phyloP scores from a whole-genome alignment of 2,329 filamentous ascomycete species.

The Arachnomyces sp. region DNA sequence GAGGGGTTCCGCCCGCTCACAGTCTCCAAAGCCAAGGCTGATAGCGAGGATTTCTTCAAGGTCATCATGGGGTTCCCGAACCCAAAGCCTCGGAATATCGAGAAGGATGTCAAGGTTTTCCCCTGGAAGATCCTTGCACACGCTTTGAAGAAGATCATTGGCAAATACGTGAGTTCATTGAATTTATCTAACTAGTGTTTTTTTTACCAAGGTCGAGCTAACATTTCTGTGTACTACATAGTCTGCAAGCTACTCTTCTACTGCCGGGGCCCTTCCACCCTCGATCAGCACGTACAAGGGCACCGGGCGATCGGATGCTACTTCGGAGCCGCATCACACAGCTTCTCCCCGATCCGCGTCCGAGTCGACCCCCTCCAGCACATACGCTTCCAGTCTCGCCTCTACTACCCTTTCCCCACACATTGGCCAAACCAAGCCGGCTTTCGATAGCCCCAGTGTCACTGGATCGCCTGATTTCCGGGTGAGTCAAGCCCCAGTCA shows the following conservation, averaged over 20 bases:
- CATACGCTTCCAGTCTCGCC: conserved; percentile 36
- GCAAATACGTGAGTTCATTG: conserved; percentile 70
- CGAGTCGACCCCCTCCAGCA: conserved; percentile 35
- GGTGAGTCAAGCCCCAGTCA: conserved; percentile 23
- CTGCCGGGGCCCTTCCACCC: conserved; percentile 41
- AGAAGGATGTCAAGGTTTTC: conserved; percentile 99
- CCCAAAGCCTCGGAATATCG: conserved; percentile 93
- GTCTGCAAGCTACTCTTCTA: conserved; percentile 63
- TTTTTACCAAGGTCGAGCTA: conserved; percentile 22
- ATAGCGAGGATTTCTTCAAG: conserved; percentile 97
- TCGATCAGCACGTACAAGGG: conserved; percentile 31
- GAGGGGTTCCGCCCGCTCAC: conserved; percentile 90
- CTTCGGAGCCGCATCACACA: conserved; percentile 40
- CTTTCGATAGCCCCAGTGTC: conserved; percentile 10
- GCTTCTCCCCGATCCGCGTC: conserved; percentile 42
- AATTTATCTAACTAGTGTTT: conserved; percentile 15
- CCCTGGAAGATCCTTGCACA: conserved; percentile 83
- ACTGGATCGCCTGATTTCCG: conserved; percentile 33
- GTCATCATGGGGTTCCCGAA: conserved; percentile 96
- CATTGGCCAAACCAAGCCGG: conserved; percentile 20
- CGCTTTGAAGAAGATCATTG: conserved; percentile 95
- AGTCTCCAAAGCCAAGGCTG: conserved; percentile 82
- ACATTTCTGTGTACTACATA: conserved; percentile 22
- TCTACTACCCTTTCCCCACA: conserved; percentile 39
- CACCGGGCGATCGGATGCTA: conserved; percentile 39